These are phyloP conservation scores for Ogataea hybrid DNA, from an alignment of 1,139 yeast species.

Conservation along the genomic window DNA sequence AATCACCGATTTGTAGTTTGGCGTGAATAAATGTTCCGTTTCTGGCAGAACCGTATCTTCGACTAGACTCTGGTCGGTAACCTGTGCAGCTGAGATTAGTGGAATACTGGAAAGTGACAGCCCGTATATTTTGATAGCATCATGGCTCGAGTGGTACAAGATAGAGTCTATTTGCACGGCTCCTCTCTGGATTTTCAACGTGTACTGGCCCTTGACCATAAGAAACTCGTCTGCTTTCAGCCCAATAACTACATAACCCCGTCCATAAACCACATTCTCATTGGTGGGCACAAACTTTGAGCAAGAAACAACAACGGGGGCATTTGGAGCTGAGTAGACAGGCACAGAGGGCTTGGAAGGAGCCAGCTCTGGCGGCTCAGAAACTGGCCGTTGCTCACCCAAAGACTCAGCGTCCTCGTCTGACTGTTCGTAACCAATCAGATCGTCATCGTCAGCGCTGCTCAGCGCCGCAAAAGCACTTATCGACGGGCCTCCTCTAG, in stretches of 20 bases:
- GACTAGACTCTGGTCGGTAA: conserved; percentile 35
- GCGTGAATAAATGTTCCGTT: conserved; percentile 37
- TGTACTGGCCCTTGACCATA: conserved; percentile 58
- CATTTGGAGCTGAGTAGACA: conserved; percentile 4
- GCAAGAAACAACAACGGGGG: conserved; percentile 7
- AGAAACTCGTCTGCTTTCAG: conserved; percentile 47
- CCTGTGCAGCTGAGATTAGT: conserved; percentile 48
- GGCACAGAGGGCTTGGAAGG: conserved; percentile 3
- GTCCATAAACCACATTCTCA: conserved; percentile 38
- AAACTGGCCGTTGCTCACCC: background rate
- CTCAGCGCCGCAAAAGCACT: conserved; percentile 56
- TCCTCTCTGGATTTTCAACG: conserved; percentile 55
- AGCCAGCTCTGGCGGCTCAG: background rate
- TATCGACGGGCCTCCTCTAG: conserved; percentile 27
- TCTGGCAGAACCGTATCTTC: conserved; percentile 29
- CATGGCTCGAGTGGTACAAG: conserved; percentile 42
- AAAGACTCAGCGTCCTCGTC: conserved; percentile 7
- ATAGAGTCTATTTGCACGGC: conserved; percentile 54
- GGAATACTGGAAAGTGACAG: conserved; percentile 58
- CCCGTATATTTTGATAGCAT: conserved; percentile 41
- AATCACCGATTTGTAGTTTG: conserved; percentile 45
- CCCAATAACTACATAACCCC: conserved; percentile 40
- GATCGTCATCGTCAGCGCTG: conserved; percentile 22
- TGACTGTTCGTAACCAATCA: conserved; percentile 7
- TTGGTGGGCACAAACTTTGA: conserved; percentile 38